Evolutionary conservation across 192 early-diverging fungal species (phyloP).

Genomic region (Backusella circina): DNA sequence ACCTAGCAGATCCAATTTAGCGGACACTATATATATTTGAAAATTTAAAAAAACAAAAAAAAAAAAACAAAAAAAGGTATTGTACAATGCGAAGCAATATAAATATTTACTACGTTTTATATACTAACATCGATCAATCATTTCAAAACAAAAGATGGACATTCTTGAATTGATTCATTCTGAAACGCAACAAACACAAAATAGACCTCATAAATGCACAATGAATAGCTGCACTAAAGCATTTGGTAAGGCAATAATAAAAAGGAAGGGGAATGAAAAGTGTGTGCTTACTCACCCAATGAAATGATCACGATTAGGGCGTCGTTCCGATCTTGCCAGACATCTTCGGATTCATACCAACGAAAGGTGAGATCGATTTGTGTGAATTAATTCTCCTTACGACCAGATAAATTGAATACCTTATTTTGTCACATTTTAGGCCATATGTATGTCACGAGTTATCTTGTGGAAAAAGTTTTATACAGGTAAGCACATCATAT

Average conservation of each 20-base stretch:
- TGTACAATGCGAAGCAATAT: background rate
- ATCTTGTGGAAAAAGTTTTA: slow-evolving; percentile 79
- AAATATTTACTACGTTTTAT: background rate
- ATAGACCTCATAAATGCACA: slow-evolving; percentile 55
- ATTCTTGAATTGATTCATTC: slow-evolving; percentile 58
- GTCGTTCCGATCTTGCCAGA: slow-evolving; percentile 69
- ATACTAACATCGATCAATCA: background rate
- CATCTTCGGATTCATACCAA: slow-evolving; percentile 80
- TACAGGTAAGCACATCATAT: slow-evolving; percentile 40
- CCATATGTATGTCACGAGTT: slow-evolving; percentile 64
- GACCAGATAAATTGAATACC: background rate
- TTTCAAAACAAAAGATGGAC: slow-evolving; percentile 38
- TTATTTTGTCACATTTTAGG: slow-evolving; percentile 28
- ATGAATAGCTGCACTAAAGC: slow-evolving; percentile 65
- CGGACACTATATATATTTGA: background rate
- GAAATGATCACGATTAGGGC: slow-evolving; percentile 27
- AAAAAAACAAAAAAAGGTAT: slow-evolving; percentile 7
- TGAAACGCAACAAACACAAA: slow-evolving; percentile 45
- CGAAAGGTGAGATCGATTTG: slow-evolving; percentile 50
- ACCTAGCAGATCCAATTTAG: background rate
- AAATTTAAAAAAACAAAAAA: background rate
- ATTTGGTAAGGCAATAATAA: slow-evolving; percentile 40
- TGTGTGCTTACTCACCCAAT: background rate
- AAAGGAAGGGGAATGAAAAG: background rate
- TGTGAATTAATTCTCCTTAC: background rate